A percentile compares a stretch with the other conserved stretches of the same genome.
Evolutionary conservation across 1,139 yeast genomes (phyloP).

Genomic region (Petasospora fabianii): DNA sequence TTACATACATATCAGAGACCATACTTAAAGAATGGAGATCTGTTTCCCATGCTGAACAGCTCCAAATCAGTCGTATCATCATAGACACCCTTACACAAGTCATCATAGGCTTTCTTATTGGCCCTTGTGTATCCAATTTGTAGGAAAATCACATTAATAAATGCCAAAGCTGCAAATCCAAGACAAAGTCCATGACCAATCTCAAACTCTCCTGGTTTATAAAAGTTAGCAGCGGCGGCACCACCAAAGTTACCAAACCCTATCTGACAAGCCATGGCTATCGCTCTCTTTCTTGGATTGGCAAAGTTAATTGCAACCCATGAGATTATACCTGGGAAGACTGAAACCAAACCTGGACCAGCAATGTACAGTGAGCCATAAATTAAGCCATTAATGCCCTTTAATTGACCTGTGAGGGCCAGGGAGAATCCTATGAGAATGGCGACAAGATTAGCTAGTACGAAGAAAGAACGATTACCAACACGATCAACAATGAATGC

Average conservation of each 20-base stretch:
- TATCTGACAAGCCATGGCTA: constrained; percentile 40
- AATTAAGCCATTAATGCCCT: constrained; percentile 23
- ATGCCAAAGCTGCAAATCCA: constrained; percentile 22
- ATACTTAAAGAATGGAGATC: constrained; percentile 19
- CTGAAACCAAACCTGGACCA: constrained; percentile 35
- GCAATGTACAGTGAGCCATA: constrained; percentile 36
- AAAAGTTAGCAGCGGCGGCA: constrained; percentile 34
- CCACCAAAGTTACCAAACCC: constrained; percentile 41
- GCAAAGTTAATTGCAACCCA: constrained; percentile 40
- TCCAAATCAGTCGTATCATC: constrained; percentile 26
- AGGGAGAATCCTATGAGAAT: constrained; percentile 35
- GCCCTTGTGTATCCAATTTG: constrained; percentile 22
- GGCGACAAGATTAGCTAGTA: constrained; percentile 28
- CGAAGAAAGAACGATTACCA: constrained; percentile 34
- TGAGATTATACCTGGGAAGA: constrained; percentile 35
- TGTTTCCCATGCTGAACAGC: constrained; percentile 33
- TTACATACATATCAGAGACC: constrained; percentile 13
- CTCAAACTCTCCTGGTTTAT: constrained; percentile 16
- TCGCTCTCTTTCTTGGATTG: constrained; percentile 37
- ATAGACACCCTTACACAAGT: constrained; percentile 29
- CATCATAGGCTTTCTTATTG: constrained; percentile 25
- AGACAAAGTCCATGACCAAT: constrained; percentile 22
- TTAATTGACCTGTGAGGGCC: constrained; percentile 27
- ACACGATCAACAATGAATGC: constrained; percentile 32
- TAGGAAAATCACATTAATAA: constrained; percentile 12